Evolutionary conservation across 768 basidiomycete genomes (phyloP).

Genomic region (Naganishia randhawae): DNA sequence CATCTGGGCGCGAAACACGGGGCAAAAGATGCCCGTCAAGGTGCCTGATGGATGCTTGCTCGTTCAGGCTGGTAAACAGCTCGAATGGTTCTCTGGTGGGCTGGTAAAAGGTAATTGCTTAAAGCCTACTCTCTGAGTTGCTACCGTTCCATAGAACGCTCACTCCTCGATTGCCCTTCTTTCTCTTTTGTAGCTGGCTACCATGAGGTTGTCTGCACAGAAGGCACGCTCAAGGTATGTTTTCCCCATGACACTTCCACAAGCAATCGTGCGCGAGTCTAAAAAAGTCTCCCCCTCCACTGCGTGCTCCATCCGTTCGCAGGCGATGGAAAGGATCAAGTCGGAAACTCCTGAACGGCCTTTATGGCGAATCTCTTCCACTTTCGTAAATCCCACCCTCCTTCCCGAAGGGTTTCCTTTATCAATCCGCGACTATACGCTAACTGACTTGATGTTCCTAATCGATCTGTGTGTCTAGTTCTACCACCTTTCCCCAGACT

Average conservation of each 20-base stretch:
- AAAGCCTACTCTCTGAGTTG: no score
- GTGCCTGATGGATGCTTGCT: conserved; percentile 80
- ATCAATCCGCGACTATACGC: no score
- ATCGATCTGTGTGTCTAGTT: conserved; percentile 53
- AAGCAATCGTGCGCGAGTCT: no score
- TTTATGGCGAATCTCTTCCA: conserved; percentile 88
- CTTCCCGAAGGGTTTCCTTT: not conserved
- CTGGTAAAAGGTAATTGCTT: conserved; percentile 60
- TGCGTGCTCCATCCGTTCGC: not conserved
- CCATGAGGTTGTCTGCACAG: conserved; percentile 90
- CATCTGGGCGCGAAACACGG: conserved; percentile 92
- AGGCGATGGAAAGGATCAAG: conserved; percentile 67
- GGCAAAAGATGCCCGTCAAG: conserved; percentile 79
- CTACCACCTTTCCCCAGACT: conserved; percentile 86
- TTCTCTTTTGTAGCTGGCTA: conserved; percentile 62
- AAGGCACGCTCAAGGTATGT: conserved; percentile 66
- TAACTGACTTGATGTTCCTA: no score
- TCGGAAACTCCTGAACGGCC: conserved; percentile 68
- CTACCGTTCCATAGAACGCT: not conserved
- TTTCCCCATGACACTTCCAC: no score
- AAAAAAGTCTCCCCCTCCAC: no score
- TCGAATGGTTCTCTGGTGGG: conserved; percentile 71
- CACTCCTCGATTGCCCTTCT: not conserved
- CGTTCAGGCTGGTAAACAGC: conserved; percentile 92
- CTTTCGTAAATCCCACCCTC: conserved; percentile 56